Percentiles rank a stretch among this genome's conserved stretches.
These are phyloP conservation scores for Penicillium waksmanii DNA, from an alignment of 495 filamentous ascomycete species.

Conservation along the genomic window DNA sequence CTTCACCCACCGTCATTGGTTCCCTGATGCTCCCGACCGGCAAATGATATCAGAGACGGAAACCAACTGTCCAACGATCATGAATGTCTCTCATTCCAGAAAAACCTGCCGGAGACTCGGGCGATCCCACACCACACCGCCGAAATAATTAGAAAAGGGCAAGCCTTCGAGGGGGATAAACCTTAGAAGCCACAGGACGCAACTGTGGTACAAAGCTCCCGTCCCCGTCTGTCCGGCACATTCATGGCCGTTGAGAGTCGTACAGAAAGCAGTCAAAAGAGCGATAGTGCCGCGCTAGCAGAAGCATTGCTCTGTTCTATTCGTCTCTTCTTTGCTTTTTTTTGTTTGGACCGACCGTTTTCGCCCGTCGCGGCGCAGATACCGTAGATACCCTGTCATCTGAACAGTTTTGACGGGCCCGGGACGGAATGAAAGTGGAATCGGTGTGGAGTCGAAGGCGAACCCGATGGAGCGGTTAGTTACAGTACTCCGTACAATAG, in stretches of 20 bases:
- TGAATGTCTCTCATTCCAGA: slow-evolving; percentile 4
- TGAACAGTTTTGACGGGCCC: neutral
- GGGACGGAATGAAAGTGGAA: neutral
- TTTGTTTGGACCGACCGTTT: neutral
- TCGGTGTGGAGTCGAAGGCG: slow-evolving; percentile 11
- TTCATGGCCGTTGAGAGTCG: neutral
- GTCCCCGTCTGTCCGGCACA: neutral
- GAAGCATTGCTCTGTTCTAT: neutral
- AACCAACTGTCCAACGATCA: neutral
- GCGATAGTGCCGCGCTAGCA: neutral
- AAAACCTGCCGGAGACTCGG: neutral
- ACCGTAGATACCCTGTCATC: no score
- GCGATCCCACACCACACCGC: neutral
- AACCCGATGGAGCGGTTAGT: slow-evolving; percentile 13
- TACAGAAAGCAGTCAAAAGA: neutral
- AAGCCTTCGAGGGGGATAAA: no score
- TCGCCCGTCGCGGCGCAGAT: no score
- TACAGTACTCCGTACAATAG: slow-evolving; percentile 26
- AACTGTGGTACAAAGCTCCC: no score
- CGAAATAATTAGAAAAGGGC: neutral
- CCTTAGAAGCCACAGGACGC: no score
- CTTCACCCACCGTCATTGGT: neutral
- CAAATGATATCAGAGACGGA: neutral
- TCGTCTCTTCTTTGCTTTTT: neutral
- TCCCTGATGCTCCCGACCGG: neutral